phyloP scores from a whole-genome alignment of 768 basidiomycete species.

The Termitomyces sp. region DNA sequence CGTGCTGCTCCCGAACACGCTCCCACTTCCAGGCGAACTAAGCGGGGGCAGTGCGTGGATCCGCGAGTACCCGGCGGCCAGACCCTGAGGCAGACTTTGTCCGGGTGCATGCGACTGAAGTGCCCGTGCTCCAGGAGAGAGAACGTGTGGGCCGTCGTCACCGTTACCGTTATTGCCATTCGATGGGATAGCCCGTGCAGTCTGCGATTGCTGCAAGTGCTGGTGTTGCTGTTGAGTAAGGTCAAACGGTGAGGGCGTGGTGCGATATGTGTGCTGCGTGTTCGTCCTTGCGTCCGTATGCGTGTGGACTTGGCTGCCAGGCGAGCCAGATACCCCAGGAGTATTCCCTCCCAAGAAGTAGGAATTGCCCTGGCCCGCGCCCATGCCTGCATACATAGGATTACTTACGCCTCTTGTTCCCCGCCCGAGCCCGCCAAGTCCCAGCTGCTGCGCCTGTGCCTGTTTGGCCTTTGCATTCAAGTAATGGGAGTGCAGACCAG shows the following conservation, averaged over 20 bases:
- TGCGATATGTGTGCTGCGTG: conserved; percentile 32
- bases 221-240: conserved; percentile 32
- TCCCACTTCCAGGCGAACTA: conserved; percentile 26
- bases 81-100: conserved; percentile 85
- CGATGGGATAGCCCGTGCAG: conserved; percentile 24
- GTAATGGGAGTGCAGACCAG: conserved; percentile 64
- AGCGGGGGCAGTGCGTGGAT: conserved; percentile 68
- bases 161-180: conserved; percentile 8
- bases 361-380: neutral
- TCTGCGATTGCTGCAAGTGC: conserved; percentile 23
- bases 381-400: conserved; percentile 16
- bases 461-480: conserved; percentile 42
- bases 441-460: conserved; percentile 24
- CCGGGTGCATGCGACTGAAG: conserved; percentile 86
- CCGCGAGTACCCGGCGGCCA: conserved; percentile 86
- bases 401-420: conserved; percentile 27
- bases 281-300: conserved; percentile 34
- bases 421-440: conserved; percentile 22
- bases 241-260: conserved; percentile 38
- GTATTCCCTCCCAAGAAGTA: neutral
- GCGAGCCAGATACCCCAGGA: conserved; percentile 20
- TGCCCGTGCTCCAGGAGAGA: conserved; percentile 72
- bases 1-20: conserved; percentile 14
- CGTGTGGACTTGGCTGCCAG: conserved; percentile 26
- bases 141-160: conserved; percentile 23